Percentiles rank a stretch among this genome's conserved stretches.
Evolutionary conservation across 306 rosid species (phyloP).

Genomic region (Cyclanthera cordifolia): DNA sequence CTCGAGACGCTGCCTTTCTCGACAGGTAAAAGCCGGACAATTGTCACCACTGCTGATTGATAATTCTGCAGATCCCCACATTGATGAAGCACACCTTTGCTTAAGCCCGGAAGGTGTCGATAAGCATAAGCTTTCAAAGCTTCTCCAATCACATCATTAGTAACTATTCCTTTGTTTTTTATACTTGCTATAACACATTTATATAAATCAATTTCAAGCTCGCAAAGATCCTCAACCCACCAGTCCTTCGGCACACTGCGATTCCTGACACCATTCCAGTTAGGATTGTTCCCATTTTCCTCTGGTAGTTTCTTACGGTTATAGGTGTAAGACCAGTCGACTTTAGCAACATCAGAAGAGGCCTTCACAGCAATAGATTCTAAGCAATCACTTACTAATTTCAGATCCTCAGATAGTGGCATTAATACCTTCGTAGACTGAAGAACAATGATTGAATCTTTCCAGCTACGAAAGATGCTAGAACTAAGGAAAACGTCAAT

Average conservation of each 20-base stretch:
- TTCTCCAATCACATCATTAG: constrained; percentile 75
- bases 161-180: constrained; percentile 36
- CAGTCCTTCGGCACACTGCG: constrained; percentile 81
- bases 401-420: constrained; percentile 59
- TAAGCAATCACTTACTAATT: constrained; percentile 57
- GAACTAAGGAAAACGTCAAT: constrained; percentile 84
- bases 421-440: constrained; percentile 59
- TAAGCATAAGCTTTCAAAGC: constrained; percentile 84
- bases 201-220: constrained; percentile 75
- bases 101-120: constrained; percentile 65
- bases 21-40: constrained; percentile 61
- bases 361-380: constrained; percentile 73
- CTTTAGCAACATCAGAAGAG: constrained; percentile 62
- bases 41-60: constrained; percentile 40
- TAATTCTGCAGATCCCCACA: constrained; percentile 45
- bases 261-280: constrained; percentile 46
- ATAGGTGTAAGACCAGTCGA: constrained; percentile 89
- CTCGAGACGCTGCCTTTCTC: constrained; percentile 75
- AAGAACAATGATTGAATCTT: constrained; percentile 91
- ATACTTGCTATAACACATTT: constrained; percentile 48
- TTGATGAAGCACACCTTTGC: constrained; percentile 61
- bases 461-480: constrained; percentile 91
- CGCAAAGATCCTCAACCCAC: constrained; percentile 97
- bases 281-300: constrained; percentile 54
- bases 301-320: constrained; percentile 74